Conservation (phyloP, 2,329 filamentous ascomycete species). For the Verticillium klebahnii region DNA sequence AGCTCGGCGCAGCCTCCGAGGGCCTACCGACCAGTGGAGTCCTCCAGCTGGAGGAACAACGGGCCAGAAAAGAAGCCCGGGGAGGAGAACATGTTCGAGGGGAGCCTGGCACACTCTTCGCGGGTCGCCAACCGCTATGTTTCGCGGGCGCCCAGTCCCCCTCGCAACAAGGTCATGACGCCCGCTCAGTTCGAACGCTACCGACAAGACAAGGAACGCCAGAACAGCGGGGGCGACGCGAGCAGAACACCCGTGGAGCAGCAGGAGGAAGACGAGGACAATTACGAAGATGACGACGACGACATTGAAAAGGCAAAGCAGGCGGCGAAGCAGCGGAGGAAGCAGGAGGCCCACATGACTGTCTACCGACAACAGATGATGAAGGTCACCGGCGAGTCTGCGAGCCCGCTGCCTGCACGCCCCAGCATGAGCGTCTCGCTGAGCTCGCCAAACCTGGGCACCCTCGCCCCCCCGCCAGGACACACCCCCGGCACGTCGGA, state of each 20-base stretch:
- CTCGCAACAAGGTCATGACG: constrained; percentile 79
- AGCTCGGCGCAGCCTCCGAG: constrained; percentile 32
- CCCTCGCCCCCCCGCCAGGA: constrained; percentile 26
- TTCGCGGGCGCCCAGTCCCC: constrained; percentile 29
- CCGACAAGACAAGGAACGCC: constrained; percentile 67
- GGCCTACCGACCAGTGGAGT: neutral
- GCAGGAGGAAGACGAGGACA: constrained; percentile 58
- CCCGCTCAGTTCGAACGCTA: constrained; percentile 82
- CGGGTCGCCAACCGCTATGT: constrained; percentile 29
- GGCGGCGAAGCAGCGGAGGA: constrained; percentile 70
- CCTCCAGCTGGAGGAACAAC: constrained; percentile 10
- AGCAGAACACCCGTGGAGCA: constrained; percentile 42
- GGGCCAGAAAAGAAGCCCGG: constrained; percentile 26
- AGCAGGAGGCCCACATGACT: constrained; percentile 85
- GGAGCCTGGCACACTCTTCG: constrained; percentile 32
- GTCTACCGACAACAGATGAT: constrained; percentile 95
- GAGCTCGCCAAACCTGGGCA: constrained; percentile 58
- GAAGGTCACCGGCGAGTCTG: constrained; percentile 80
- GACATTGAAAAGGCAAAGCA: constrained; percentile 71
- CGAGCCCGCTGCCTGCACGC: constrained; percentile 43
- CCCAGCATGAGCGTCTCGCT: constrained; percentile 51
- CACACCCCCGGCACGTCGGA: constrained; percentile 37
- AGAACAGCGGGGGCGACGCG: constrained; percentile 37
- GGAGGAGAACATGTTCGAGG: constrained; percentile 54
- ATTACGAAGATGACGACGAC: constrained; percentile 72